A percentile compares a stretch with the other conserved stretches of the same genome.
These are phyloP conservation scores for Sporisorium iseilematis-ciliati DNA, from an alignment of 1,284 basidiomycete genomes.

Conservation along the genomic window DNA sequence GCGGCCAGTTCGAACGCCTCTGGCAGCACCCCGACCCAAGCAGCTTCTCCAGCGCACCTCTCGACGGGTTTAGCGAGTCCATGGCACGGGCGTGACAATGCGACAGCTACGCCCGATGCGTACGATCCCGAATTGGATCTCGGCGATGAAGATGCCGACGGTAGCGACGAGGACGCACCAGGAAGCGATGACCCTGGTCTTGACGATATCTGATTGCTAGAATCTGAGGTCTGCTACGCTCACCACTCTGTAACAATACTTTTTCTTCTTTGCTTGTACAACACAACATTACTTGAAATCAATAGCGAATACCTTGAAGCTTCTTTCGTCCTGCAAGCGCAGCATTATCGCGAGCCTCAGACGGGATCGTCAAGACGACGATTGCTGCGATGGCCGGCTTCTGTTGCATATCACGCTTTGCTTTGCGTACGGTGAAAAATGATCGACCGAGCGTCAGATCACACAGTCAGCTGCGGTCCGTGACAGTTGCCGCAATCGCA, in stretches of 20 bases:
- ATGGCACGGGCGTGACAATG: constrained; percentile 7
- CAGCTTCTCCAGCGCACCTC: constrained; percentile 2
- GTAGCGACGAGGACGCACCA: constrained; percentile 51
- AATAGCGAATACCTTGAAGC: too few species aligned
- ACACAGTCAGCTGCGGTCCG: constrained; percentile 1
- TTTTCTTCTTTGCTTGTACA: neutral
- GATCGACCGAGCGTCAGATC: constrained; percentile 5
- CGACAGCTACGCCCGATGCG: constrained; percentile 13
- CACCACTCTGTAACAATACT: constrained; percentile 5
- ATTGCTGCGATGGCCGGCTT: too few species aligned
- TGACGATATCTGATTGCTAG: constrained; percentile 21
- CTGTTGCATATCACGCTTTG: too few species aligned
- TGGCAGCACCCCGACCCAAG: neutral
- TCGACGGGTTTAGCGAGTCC: constrained; percentile 9
- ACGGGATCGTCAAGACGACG: too few species aligned
- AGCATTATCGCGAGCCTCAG: too few species aligned
- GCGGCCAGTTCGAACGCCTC: constrained; percentile 26
- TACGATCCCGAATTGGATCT: constrained; percentile 21
- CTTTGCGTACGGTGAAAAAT: too few species aligned
- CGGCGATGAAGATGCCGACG: constrained; percentile 45
- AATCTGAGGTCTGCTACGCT: neutral
- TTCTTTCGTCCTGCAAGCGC: too few species aligned
- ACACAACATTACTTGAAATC: neutral
- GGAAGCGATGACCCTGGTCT: constrained; percentile 49
- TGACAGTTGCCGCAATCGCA: too few species aligned